phyloP scores from a whole-genome alignment of 768 basidiomycete species.

The Suillus brevipes region DNA sequence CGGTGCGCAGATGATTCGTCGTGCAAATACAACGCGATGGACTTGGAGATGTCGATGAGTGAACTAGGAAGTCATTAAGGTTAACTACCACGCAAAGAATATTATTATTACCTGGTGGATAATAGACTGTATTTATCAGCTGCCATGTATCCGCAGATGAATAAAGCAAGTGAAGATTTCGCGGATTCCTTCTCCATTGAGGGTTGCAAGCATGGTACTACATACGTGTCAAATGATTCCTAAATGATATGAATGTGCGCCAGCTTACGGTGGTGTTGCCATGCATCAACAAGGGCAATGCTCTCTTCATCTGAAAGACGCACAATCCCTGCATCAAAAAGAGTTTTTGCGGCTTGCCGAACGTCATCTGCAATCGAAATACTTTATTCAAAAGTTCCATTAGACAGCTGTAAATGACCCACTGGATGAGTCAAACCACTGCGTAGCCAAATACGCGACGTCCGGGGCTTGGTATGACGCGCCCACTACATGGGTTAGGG shows the following conservation, averaged over 20 bases:
- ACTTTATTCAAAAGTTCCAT: slow-evolving; percentile 11
- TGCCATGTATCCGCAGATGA: slow-evolving; percentile 82
- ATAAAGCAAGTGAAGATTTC: slow-evolving; percentile 67
- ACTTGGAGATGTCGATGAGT: slow-evolving; percentile 82
- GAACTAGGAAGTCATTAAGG: slow-evolving; percentile 45
- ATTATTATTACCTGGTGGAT: slow-evolving; percentile 56
- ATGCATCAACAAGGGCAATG: slow-evolving; percentile 53
- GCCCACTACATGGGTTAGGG: slow-evolving; percentile 64
- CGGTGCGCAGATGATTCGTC: slow-evolving; percentile 68
- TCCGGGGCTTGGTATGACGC: slow-evolving; percentile 63
- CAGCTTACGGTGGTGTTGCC: slow-evolving; percentile 62
- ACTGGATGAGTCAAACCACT: slow-evolving; percentile 81
- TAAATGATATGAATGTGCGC: background rate
- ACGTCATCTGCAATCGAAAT: slow-evolving; percentile 55
- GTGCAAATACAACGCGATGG: slow-evolving; percentile 74
- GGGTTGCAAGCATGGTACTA: slow-evolving; percentile 65
- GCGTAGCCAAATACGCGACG: slow-evolving; percentile 67
- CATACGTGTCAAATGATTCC: slow-evolving; percentile 12
- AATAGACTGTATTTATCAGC: slow-evolving; percentile 77
- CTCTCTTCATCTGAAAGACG: slow-evolving; percentile 70
- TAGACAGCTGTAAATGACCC: slow-evolving; percentile 19
- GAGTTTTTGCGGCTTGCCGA: slow-evolving; percentile 69
- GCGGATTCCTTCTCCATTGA: slow-evolving; percentile 58
- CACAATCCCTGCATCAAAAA: slow-evolving; percentile 77
- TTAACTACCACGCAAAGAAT: background rate